Evolutionary conservation across 805 yeast genomes (phyloP).

Genomic region (Alloascoidea africana): DNA sequence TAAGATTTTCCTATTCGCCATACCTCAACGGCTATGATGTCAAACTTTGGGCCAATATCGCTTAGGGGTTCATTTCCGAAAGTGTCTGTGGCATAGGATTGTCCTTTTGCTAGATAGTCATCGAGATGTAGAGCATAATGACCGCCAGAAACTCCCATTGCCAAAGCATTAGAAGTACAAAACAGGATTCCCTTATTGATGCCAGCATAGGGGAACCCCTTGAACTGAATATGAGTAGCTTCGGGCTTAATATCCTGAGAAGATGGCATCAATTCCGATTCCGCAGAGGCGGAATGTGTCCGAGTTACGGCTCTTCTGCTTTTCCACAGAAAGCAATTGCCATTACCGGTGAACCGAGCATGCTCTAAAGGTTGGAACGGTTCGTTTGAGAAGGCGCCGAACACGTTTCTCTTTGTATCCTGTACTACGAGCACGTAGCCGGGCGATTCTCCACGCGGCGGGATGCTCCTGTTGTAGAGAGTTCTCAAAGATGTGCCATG

Average conservation of each 20-base stretch:
- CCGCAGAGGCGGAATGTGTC: too few relatives aligned
- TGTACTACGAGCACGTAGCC: constrained; percentile 67
- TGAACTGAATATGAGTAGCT: constrained; percentile 30
- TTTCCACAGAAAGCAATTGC: constrained; percentile 91
- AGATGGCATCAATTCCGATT: too few relatives aligned
- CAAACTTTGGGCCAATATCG: constrained; percentile 45
- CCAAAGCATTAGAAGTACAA: constrained; percentile 61
- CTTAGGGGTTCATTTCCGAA: constrained; percentile 80
- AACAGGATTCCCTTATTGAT: constrained; percentile 74
- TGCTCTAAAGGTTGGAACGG: constrained; percentile 55
- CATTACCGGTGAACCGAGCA: constrained; percentile 77
- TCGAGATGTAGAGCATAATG: constrained; percentile 88
- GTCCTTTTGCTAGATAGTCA: constrained; percentile 58
- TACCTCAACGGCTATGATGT: constrained; percentile 62
- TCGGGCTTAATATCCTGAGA: constrained; percentile 4
- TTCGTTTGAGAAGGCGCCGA: constrained; percentile 73
- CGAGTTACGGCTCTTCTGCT: constrained; percentile 26
- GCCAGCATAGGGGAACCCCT: constrained; percentile 82
- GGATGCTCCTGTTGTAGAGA: constrained; percentile 41
- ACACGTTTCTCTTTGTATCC: constrained; percentile 47
- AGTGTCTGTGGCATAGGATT: constrained; percentile 64
- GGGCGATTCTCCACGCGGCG: constrained; percentile 24
- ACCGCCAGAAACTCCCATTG: constrained; percentile 89
- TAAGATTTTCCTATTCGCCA: constrained; percentile 54
- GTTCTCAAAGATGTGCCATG: constrained; percentile 83